Base-by-base conservation (phyloP, 805 yeast species). In the Metschnikowia drakensbergensis region DNA sequence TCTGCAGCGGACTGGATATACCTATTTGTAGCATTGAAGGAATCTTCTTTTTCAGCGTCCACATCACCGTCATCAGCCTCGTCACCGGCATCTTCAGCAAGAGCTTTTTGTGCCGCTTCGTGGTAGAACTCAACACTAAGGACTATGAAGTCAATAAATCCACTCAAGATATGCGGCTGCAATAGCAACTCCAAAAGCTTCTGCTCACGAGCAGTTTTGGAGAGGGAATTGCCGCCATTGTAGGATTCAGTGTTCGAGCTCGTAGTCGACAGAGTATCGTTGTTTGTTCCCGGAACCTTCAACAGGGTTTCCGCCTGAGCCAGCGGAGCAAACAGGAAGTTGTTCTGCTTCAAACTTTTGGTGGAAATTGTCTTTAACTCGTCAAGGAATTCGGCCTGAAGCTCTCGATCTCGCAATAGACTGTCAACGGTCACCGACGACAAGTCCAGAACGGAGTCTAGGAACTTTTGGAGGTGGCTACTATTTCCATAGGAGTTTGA, bases 161-260 rank as follows among this genome's bases (percentile, higher is more conserved):
- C 80, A 45, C 74, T 76, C 51, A 92, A 65, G 11, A 88, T 81
- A 46, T 83, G 86, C 11, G 94, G 90, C 60, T 87, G 88, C 53
- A 92, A 77, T 47, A 94, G 72, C 58, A 84, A 84, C 58, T 89
- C 94, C 35, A 91, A 74, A 43, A 94, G 75, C 61, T 86, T 84
- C 35, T 65, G 64, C 5, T 72, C 70, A 30, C 74, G 61, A 6
- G 69, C 64, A 45, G 69, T 75, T 46, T 68, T 71, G 38, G 57
- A 54, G 22, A 53, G 55, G 30, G 50, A 42, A 38, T 45, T 56
- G 31, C 54, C 54, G 33, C 58, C 59, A 9, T 48, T 42, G 28
- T 47, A 52, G 17, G 54, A 46, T 26, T 68, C 72, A 23, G 64
- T 63, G 50, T 57, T 68, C 11, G 70, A 63, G 5, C 75, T 70